These are phyloP conservation scores for Naganishia antarctica DNA, from an alignment of 768 basidiomycete species.

Conservation along the genomic window DNA sequence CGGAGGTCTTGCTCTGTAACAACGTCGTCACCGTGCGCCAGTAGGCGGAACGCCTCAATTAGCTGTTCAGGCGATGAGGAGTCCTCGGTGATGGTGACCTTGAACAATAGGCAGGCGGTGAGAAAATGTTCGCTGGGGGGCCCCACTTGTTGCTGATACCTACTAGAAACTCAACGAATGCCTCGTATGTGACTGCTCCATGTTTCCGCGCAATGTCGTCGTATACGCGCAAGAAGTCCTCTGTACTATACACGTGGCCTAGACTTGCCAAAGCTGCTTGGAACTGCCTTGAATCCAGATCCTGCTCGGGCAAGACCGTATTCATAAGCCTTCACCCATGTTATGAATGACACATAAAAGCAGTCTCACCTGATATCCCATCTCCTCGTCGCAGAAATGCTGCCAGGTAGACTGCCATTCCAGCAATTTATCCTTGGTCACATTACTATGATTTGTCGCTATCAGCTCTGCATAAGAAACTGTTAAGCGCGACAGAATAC, in stretches of 20 bases:
- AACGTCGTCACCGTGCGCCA: conserved; percentile 53
- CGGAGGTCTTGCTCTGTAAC: conserved; percentile 17
- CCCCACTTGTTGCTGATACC: too few relatives aligned
- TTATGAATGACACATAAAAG: background rate
- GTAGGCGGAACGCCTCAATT: conserved; percentile 84
- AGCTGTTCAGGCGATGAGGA: conserved; percentile 88
- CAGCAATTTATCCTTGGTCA: conserved; percentile 91
- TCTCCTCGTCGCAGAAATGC: conserved; percentile 90
- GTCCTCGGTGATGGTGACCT: conserved; percentile 96
- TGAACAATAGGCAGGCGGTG: background rate
- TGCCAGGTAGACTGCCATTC: conserved; percentile 97
- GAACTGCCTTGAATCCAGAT: conserved; percentile 60
- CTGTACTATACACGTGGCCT: conserved; percentile 62
- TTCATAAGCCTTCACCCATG: background rate
- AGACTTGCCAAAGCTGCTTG: conserved; percentile 84
- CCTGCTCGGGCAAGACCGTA: conserved; percentile 59
- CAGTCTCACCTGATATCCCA: conserved; percentile 49
- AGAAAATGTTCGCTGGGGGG: too few relatives aligned
- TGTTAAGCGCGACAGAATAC: too few relatives aligned
- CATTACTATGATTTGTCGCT: conserved; percentile 84
- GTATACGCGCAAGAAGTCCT: conserved; percentile 79
- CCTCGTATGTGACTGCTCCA: conserved; percentile 85
- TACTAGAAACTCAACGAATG: conserved; percentile 89
- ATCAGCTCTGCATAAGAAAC: conserved; percentile 82
- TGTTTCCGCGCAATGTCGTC: conserved; percentile 72